phyloP scores from a whole-genome alignment of 2,329 filamentous ascomycete genomes.

The Colletotrichum chlorophyti region DNA sequence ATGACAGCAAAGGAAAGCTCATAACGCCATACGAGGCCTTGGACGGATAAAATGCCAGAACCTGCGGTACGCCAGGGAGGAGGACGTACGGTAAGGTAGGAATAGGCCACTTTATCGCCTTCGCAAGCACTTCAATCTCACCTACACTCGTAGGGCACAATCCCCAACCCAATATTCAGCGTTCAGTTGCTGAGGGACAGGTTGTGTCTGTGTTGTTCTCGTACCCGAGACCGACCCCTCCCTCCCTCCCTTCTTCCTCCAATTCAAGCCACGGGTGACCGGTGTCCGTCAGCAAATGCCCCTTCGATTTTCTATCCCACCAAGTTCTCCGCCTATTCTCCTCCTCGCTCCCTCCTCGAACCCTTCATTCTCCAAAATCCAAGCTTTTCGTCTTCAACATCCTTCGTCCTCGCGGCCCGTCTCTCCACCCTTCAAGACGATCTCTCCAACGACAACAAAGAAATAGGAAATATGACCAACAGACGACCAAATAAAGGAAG shows the following conservation, averaged over 20 bases:
- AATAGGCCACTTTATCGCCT: no score
- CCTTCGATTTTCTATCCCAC: background rate
- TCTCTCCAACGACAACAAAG: background rate
- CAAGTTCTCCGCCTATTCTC: background rate
- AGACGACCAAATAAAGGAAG: slow-evolving; percentile 20
- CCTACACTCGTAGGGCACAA: no score
- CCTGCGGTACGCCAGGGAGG: no score
- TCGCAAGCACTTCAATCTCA: no score
- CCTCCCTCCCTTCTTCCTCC: background rate
- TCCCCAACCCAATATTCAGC: no score
- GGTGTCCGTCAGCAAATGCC: slow-evolving; percentile 10
- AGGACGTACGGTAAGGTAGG: no score
- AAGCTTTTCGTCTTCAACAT: background rate
- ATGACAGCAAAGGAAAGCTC: no score
- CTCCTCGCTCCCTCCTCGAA: background rate
- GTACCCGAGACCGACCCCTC: background rate
- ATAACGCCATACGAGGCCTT: no score
- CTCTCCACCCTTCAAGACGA: no score
- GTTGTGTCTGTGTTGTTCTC: slow-evolving; percentile 4
- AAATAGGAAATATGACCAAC: background rate
- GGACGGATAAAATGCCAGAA: no score
- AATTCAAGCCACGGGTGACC: background rate
- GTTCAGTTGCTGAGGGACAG: no score
- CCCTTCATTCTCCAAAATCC: background rate
- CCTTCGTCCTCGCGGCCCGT: no score